These are phyloP conservation scores for Penicillium sp. DNA, from an alignment of 2,329 filamentous ascomycete species.

Conservation along the genomic window DNA sequence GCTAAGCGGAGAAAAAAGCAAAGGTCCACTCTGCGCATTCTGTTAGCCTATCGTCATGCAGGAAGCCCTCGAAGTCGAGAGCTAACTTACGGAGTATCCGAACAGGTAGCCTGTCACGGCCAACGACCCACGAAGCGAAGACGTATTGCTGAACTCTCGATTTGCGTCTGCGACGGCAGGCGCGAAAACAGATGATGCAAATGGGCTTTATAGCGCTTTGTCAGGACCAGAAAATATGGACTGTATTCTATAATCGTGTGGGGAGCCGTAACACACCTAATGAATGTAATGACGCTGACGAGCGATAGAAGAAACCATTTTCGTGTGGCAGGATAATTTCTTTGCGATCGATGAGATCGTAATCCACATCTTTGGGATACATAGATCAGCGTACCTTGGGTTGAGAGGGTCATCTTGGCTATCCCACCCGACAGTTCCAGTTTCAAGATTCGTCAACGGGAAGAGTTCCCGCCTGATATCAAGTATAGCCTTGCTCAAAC, in stretches of 20 bases:
- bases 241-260: background rate
- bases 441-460: no score
- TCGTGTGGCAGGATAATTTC: no score
- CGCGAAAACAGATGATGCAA: slow-evolving; percentile 34
- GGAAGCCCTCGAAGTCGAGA: slow-evolving; percentile 44
- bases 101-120: slow-evolving; percentile 30
- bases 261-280: slow-evolving; percentile 2
- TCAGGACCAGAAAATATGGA: background rate
- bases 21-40: no score
- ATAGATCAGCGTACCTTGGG: slow-evolving; percentile 41
- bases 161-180: slow-evolving; percentile 24
- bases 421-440: slow-evolving; percentile 62
- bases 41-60: no score
- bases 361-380: no score
- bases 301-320: no score
- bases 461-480: no score
- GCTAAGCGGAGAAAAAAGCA: slow-evolving; percentile 58
- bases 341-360: no score
- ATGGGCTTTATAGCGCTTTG: slow-evolving; percentile 13
- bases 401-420: slow-evolving; percentile 57
- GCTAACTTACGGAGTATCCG: slow-evolving; percentile 27
- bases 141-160: slow-evolving; percentile 18
- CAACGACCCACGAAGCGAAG: slow-evolving; percentile 24
- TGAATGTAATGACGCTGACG: slow-evolving; percentile 28
- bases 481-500: no score